Evolutionary conservation across 495 filamentous ascomycete species (phyloP).

Genomic region (Neurospora hispaniola): DNA sequence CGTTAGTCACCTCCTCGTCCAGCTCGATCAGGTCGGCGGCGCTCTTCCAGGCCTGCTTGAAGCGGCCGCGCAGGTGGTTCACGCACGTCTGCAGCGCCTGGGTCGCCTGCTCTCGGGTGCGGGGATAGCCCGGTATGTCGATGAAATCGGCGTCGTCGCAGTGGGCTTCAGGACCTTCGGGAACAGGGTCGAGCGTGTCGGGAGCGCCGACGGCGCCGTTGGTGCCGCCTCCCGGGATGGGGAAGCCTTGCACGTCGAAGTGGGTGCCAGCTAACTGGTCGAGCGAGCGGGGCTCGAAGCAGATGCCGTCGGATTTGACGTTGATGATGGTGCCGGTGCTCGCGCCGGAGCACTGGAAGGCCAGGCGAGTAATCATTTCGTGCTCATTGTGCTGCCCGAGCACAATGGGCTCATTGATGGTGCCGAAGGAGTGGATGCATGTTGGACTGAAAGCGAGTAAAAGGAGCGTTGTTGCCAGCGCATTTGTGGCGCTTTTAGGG

Average conservation of each 20-base stretch:
- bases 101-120: slow-evolving; percentile 11
- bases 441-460: not conserved
- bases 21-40: not conserved
- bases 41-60: slow-evolving; percentile 13
- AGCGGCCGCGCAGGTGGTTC: slow-evolving; percentile 18
- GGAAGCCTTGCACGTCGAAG: slow-evolving; percentile 9
- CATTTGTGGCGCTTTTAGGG: not conserved
- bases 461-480: not conserved
- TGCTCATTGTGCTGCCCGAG: slow-evolving; percentile 22
- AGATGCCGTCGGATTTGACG: slow-evolving; percentile 14
- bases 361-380: slow-evolving; percentile 22
- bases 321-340: not conserved
- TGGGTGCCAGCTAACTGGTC: slow-evolving; percentile 21
- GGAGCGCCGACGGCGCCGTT: slow-evolving; percentile 22
- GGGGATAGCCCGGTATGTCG: slow-evolving; percentile 18
- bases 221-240: slow-evolving; percentile 13
- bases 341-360: slow-evolving; percentile 17
- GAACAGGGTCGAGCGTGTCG: slow-evolving; percentile 19
- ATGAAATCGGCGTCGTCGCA: slow-evolving; percentile 23
- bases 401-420: slow-evolving; percentile 17
- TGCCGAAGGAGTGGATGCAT: slow-evolving; percentile 9
- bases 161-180: slow-evolving; percentile 19
- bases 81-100: slow-evolving; percentile 15
- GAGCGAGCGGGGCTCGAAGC: slow-evolving; percentile 20
- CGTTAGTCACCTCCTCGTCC: not conserved